Base-by-base conservation (phyloP, 345 rosid genomes). In the Turritis glabra region DNA sequence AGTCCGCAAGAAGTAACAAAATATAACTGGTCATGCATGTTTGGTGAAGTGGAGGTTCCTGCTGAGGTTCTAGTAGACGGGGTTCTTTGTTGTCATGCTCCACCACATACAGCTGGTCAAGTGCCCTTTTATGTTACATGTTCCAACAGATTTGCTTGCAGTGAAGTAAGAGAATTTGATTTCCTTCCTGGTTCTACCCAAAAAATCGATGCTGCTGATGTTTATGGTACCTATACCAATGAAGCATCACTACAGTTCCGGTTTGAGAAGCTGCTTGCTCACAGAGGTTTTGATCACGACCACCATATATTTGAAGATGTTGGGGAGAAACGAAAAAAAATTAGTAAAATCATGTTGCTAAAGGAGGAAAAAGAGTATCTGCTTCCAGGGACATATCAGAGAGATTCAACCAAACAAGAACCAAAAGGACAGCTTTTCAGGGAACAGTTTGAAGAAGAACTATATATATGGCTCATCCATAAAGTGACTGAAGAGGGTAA, bases 41-140 rank as follows among this genome's bases (percentile, higher is more conserved):
- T 90, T 84, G 98, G 97, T 37, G 98, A 90, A 80, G 85, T 90
- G 77, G 98, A 93, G 81, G 97, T 93, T 84, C 94, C 94, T 26
- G 93, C 92, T 56, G 84, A 79, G 33, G 78, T 93, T 74, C 75
- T 93, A 72, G 89, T 88, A 0, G 88, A 87, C 55, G 97, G 96
- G 47, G 64, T 89, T 77, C 94, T 93, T 79, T 84, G 86, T 66
- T 93, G 98, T 74, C 77, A 71, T 72, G 82, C 86, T 72, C 98
- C 97, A 3, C 77, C 82, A 43, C 97, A 88, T 27, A 65, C 64
- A 55, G 86, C 85, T 82, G 98, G 89, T 17, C 84, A 64, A 41
- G 91, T 93, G 60, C 98, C 97, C 64, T 91, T 93, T 66, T 93
- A 93, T 82, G 82, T 93, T 54, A 91, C 97, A 5, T 87, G 97